A percentile compares a stretch with the other conserved stretches of the same genome.
Conservation (phyloP, 352 stramenopile genomes). For the Plasmopara viticola region DNA sequence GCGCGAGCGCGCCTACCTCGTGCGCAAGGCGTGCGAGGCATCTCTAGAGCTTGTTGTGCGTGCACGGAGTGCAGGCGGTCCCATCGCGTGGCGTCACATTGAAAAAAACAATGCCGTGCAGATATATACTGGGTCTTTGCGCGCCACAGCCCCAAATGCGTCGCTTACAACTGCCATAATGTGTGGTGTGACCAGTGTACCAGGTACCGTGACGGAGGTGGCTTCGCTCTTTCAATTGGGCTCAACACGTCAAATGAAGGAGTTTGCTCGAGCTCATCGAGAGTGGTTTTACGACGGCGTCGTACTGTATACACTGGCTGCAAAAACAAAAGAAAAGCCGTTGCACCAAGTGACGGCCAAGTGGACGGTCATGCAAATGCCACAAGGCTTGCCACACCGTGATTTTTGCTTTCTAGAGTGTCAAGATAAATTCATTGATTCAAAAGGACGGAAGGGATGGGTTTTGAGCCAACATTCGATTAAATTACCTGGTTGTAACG, state of each 20-base stretch:
- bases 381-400: slow-evolving; percentile 52
- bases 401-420: slow-evolving; percentile 80
- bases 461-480: slow-evolving; percentile 81
- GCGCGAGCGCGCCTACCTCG: slow-evolving; percentile 64
- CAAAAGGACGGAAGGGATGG: slow-evolving; percentile 71
- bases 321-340: slow-evolving; percentile 63
- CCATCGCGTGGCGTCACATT: slow-evolving; percentile 67
- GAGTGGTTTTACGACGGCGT: slow-evolving; percentile 70
- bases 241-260: slow-evolving; percentile 62
- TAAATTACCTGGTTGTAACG: slow-evolving; percentile 68
- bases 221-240: slow-evolving; percentile 62
- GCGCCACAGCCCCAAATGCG: slow-evolving; percentile 15
- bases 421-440: slow-evolving; percentile 85
- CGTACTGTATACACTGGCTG: slow-evolving; percentile 61
- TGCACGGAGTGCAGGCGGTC: slow-evolving; percentile 47
- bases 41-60: slow-evolving; percentile 74
- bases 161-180: slow-evolving; percentile 41
- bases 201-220: slow-evolving; percentile 63
- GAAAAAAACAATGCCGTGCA: slow-evolving; percentile 75
- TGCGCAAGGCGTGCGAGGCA: slow-evolving; percentile 76
- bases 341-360: slow-evolving; percentile 82
- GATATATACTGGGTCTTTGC: slow-evolving; percentile 58
- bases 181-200: slow-evolving; percentile 75
- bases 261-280: slow-evolving; percentile 46
- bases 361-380: slow-evolving; percentile 61